Evolutionary conservation across 2,329 filamentous ascomycete genomes (phyloP), one percentile per base, ranked within the genome.

Genomic region (Penicillium decumbens): DNA sequence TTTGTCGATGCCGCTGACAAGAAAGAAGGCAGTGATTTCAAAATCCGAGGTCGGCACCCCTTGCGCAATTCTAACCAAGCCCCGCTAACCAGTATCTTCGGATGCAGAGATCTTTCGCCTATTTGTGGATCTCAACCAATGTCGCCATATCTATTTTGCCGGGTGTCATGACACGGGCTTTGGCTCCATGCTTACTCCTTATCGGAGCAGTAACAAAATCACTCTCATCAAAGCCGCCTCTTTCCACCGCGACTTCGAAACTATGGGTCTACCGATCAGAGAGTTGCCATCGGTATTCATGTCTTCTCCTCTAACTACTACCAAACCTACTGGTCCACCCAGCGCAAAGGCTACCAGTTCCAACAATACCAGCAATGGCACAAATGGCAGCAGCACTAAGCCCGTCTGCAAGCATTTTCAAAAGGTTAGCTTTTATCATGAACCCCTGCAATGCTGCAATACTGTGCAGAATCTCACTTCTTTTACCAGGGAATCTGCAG

Each of bases 101-200:
- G 18, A n/a, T 32, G 6, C 40, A 69, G 67, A 68, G 56, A 64
- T 64, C 52, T 68, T 70, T 46, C 64, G 61, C 3, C 69, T 83
- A 1, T 82, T 81, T 52, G 76, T 74, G 29, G 77, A 82, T 40
- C 81, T 80, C 56, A 68, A 74, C 3, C 79, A 83, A 59, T 86
- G 83, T 69, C 81, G 80, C 56, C 82, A 84, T 61, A 81, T 86
- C 30, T 80, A 80, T 59, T 80, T 83, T 49, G 83, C 80, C 4
- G 81, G 77, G 33, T 85, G 82, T 58, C 81, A 84, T 56, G 80
- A 85, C 56, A 72, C 72, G 23, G 77, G 77, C 43, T 83, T 84
- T 60, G 66, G 82, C 40, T 75, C 78, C 6, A 73, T 82, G 41
- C 68, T 85, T 24, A 77, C 74, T 4, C 77, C 78, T 6, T 78